Evolutionary conservation across 805 yeast genomes (phyloP), one percentile per base, ranked within the genome.

Genomic region (Metschnikowia lochheadii): DNA sequence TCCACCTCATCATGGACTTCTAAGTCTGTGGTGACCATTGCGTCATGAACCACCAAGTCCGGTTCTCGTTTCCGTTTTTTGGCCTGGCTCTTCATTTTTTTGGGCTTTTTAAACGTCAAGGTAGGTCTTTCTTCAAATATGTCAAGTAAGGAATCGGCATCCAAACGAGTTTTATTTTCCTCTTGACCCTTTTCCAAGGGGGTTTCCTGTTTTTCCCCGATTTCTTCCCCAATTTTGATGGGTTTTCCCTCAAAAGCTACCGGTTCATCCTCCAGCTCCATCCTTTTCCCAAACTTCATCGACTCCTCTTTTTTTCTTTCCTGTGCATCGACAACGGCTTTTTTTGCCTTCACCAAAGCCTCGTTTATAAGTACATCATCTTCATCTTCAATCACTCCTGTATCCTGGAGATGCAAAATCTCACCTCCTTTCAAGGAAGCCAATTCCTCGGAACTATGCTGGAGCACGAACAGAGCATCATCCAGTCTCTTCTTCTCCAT

Each of bases 391-490:
- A 72, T 55, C 14, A 78, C 53, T 20, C 66, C 64, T n/a, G 63
- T 56, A 55, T 83, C 88, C 44, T 80, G 76, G 45, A 86, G 67
- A 0, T 90, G 85, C 46, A 87, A 66, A 2, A 85, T 69, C 0
- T 72, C 79, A 6, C 73, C 70, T n/a, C 66, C 75, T 15, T 4
- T 67, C 62, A 1, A 76, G 56, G 13, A 62, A 59, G 59, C 56
- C 10, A 83, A 59, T n/a, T 75, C 76, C n/a, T 60, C 60, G 10
- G 68, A 36, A 33, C 66, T 63, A 61, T 83, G 87, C 0, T 74
- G 78, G 2, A 83, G 69, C 37, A 68, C 69, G 14, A 78, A 40
- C 0, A 70, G 72, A 5, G 67, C 59, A 7, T 73, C 55, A 29
- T 66, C 74, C 29, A 26, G 29, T 10, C 11, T 26, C 5, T 26